Percentiles rank a stretch among this genome's conserved stretches.
phyloP scores from a whole-genome alignment of 768 basidiomycete genomes.

The Sistotremastrum suecicum region DNA sequence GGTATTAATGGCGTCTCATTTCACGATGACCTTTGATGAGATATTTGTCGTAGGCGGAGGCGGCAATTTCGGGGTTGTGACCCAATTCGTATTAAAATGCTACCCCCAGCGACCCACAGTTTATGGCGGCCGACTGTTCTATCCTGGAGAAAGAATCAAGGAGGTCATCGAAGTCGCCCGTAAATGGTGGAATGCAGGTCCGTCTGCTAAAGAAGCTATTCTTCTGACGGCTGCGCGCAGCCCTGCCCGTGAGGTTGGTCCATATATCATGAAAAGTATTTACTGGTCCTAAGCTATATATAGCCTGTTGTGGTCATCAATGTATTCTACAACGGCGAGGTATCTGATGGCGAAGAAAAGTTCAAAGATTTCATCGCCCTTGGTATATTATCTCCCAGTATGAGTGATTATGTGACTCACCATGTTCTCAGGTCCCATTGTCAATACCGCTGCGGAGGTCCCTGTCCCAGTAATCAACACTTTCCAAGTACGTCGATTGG shows the following conservation, averaged over 20 bases:
- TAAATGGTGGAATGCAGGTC: neutral
- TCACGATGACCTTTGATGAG: too few species aligned
- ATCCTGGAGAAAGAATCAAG: neutral
- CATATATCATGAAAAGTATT: neutral
- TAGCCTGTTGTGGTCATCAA: slow-evolving; percentile 8
- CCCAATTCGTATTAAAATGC: slow-evolving; percentile 30
- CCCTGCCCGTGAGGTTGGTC: neutral
- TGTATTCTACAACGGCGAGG: slow-evolving; percentile 14
- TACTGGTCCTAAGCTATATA: neutral
- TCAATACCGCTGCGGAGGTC: slow-evolving; percentile 9
- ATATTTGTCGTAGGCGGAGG: slow-evolving; percentile 32
- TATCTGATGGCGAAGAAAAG: slow-evolving; percentile 10
- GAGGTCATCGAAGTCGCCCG: neutral
- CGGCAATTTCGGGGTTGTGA: slow-evolving; percentile 42
- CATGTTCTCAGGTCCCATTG: slow-evolving; percentile 4
- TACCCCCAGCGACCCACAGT: slow-evolving; percentile 15
- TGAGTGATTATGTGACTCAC: neutral
- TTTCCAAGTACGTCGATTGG: too few species aligned
- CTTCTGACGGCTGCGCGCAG: neutral
- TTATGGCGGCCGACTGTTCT: slow-evolving; percentile 8
- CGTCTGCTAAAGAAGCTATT: neutral
- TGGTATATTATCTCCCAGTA: slow-evolving; percentile 3
- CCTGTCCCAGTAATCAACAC: neutral
- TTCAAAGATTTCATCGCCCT: slow-evolving; percentile 14
- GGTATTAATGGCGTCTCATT: too few species aligned